Percentiles rank a stretch among this genome's conserved stretches.
These are phyloP conservation scores for Pseudomonodictys pantanalensis DNA, from an alignment of 495 filamentous ascomycete genomes.

Conservation along the genomic window DNA sequence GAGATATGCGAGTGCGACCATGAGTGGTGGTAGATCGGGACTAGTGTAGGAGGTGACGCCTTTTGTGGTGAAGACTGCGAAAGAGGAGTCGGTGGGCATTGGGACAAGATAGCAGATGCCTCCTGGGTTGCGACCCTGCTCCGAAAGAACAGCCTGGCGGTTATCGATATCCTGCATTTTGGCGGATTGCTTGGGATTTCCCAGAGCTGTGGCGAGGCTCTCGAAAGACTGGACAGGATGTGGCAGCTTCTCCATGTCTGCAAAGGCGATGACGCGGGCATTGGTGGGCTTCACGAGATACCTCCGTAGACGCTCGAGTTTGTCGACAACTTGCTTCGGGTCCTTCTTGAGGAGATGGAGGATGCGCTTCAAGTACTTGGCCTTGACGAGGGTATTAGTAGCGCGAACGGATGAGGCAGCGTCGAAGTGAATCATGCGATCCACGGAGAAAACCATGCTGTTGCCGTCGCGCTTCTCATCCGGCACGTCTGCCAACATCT, in stretches of 20 bases:
- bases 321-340: conserved; percentile 65
- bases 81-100: conserved; percentile 92
- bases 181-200: conserved; percentile 37
- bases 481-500: conserved; percentile 88
- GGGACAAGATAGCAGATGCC: conserved; percentile 75
- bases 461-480: conserved; percentile 87
- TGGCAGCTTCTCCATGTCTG: conserved; percentile 70
- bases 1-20: conserved; percentile 86
- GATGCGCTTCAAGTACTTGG: conserved; percentile 81
- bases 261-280: conserved; percentile 78
- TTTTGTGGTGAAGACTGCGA: conserved; percentile 67
- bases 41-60: conserved; percentile 74
- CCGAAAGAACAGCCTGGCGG: conserved; percentile 61
- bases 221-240: conserved; percentile 86
- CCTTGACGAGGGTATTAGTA: conserved; percentile 79
- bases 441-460: conserved; percentile 70
- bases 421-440: conserved; percentile 73
- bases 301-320: conserved; percentile 72
- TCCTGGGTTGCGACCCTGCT: conserved; percentile 69
- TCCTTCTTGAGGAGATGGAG: conserved; percentile 69
- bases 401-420: conserved; percentile 71
- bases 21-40: conserved; percentile 73
- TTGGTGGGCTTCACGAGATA: conserved; percentile 77
- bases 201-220: conserved; percentile 48
- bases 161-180: conserved; percentile 59